A percentile compares a stretch with the other conserved stretches of the same genome.
Conservation (phyloP, 371 early-diverging fungal species). For the Choanephora cucurbitarum region DNA sequence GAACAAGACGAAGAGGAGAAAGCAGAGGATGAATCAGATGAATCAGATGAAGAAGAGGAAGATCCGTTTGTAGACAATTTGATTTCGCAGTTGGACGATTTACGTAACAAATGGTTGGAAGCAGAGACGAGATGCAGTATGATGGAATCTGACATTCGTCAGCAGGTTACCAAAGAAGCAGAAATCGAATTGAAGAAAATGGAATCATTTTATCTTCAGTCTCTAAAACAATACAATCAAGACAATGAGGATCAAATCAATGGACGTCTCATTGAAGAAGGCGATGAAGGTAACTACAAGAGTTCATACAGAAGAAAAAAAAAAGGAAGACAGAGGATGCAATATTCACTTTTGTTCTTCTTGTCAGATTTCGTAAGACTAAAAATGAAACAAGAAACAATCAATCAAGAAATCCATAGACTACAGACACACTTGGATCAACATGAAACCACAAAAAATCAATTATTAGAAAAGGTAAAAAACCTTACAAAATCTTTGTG, state of each 20-base stretch:
- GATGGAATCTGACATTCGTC: slow-evolving; percentile 59
- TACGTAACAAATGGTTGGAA: slow-evolving; percentile 59
- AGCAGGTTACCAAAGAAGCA: slow-evolving; percentile 51
- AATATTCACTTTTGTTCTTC: not conserved
- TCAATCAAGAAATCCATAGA: slow-evolving; percentile 4
- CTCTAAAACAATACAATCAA: slow-evolving; percentile 27
- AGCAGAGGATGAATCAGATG: slow-evolving; percentile 8
- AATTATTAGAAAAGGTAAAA: slow-evolving; percentile 25
- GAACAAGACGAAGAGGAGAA: slow-evolving; percentile 7
- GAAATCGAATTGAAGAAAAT: slow-evolving; percentile 44
- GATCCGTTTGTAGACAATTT: slow-evolving; percentile 53
- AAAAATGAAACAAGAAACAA: slow-evolving; percentile 10
- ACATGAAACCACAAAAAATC: slow-evolving; percentile 14
- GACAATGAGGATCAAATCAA: slow-evolving; percentile 8
- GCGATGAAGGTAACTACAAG: not conserved
- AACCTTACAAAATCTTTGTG: no score
- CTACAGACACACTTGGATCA: slow-evolving; percentile 7
- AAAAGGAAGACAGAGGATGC: no score
- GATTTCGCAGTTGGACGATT: slow-evolving; percentile 44
- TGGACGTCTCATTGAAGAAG: not conserved
- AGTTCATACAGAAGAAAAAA: no score
- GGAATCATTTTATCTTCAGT: slow-evolving; percentile 43
- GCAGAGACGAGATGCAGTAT: slow-evolving; percentile 56
- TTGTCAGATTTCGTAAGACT: slow-evolving; percentile 1
- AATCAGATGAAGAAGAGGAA: no score